A percentile compares a stretch with the other conserved stretches of the same genome.
Evolutionary conservation across 208 protist species (phyloP).

Genomic region (Acanthamoeba culbertsoni): DNA sequence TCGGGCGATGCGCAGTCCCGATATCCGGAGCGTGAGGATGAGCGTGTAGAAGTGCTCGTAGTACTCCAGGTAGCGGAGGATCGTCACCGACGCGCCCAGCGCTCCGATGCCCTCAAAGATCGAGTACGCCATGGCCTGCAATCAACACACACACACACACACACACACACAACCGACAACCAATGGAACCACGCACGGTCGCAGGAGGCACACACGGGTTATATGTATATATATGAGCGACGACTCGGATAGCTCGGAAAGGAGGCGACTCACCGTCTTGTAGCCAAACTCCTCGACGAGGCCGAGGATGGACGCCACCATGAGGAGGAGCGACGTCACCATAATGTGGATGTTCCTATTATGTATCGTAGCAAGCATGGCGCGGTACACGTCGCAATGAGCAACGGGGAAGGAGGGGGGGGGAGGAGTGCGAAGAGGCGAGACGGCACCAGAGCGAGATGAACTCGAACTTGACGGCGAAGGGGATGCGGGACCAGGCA

Average conservation of each 20-base stretch:
- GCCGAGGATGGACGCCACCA: conserved; percentile 22
- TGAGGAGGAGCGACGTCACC: not conserved
- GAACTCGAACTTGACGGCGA: conserved; percentile 7
- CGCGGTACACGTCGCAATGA: not conserved
- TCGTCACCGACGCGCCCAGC: conserved; percentile 10
- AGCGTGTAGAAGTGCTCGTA: conserved; percentile 61
- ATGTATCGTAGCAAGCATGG: not conserved
- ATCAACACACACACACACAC: not conserved
- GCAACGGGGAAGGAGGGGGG: not conserved
- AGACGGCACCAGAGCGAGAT: conserved; percentile 30
- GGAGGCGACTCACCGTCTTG: not conserved
- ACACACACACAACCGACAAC: not conserved
- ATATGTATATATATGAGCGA: too few relatives aligned
- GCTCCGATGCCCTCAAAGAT: conserved; percentile 53
- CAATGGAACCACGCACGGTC: not conserved
- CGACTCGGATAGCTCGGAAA: too few relatives aligned
- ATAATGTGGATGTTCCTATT: conserved; percentile 4
- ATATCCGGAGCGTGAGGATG: conserved; percentile 48
- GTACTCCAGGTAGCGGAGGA: conserved; percentile 62
- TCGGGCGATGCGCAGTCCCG: not conserved
- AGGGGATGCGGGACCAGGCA: not conserved
- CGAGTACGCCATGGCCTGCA: not conserved
- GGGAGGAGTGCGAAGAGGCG: not conserved
- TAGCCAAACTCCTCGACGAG: conserved; percentile 37
- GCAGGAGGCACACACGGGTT: too few relatives aligned